Evolutionary conservation across 495 filamentous ascomycete species (phyloP).

Genomic region (Rhypophila decipiens): DNA sequence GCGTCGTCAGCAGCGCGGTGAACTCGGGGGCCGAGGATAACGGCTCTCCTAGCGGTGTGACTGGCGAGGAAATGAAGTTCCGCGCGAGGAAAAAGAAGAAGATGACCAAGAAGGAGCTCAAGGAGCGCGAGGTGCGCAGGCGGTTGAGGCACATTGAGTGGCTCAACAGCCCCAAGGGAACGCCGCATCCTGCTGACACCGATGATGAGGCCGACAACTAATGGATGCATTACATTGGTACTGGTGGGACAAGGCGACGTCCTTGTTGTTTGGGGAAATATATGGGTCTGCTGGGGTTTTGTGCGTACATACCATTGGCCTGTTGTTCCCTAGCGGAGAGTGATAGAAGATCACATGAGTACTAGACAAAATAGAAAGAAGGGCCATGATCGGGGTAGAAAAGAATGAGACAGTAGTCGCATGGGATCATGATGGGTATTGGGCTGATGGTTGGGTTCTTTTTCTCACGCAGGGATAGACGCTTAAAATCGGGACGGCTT

Average conservation of each 20-base stretch:
- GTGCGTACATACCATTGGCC: too few relatives aligned
- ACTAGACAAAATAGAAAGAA: too few relatives aligned
- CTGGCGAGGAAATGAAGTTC: slow-evolving; percentile 69
- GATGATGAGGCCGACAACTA: slow-evolving; percentile 61
- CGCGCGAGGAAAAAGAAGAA: slow-evolving; percentile 92
- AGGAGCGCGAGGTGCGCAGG: slow-evolving; percentile 83
- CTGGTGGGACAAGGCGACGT: too few relatives aligned
- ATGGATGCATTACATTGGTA: too few relatives aligned
- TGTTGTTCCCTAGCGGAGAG: too few relatives aligned
- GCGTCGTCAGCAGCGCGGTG: slow-evolving; percentile 53
- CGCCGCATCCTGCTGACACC: slow-evolving; percentile 69
- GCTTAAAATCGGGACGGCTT: too few relatives aligned
- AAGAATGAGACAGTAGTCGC: too few relatives aligned
- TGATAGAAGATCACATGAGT: too few relatives aligned
- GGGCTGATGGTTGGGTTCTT: too few relatives aligned
- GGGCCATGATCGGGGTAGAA: too few relatives aligned
- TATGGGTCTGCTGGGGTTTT: background rate
- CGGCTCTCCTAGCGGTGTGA: slow-evolving; percentile 17
- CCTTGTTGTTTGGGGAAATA: background rate
- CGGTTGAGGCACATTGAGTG: slow-evolving; percentile 94
- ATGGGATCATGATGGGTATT: too few relatives aligned
- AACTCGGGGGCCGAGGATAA: slow-evolving; percentile 81
- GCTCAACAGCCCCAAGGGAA: slow-evolving; percentile 72
- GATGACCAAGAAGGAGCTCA: slow-evolving; percentile 90
- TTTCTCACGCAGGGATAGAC: too few relatives aligned